phyloP scores from a whole-genome alignment of 129 eudicot species.

The Logfia minima region DNA sequence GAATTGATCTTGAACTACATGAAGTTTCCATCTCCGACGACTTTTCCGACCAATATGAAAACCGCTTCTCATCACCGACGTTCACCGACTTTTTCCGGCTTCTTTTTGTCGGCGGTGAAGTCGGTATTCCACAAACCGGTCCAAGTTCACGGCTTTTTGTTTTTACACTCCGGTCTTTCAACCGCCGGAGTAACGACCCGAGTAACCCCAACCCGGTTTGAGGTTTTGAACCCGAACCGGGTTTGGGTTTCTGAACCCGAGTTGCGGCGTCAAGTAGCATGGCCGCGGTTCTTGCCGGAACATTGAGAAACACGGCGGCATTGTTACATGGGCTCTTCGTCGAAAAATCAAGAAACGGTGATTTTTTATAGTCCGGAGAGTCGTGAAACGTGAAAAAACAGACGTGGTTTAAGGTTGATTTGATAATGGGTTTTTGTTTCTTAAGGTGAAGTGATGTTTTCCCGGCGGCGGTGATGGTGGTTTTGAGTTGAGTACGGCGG shows the following conservation, averaged over 20 bases:
- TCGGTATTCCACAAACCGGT: constrained; percentile 19
- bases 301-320: constrained; percentile 47
- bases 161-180: constrained; percentile 45
- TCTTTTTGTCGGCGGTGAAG: constrained; percentile 16
- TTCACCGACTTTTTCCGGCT: constrained; percentile 25
- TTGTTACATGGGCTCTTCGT: constrained; percentile 45
- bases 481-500: constrained; percentile 48
- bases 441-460: constrained; percentile 32
- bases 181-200: constrained; percentile 61
- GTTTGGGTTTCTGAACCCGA: constrained; percentile 56
- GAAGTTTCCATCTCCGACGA: constrained; percentile 66
- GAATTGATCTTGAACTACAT: constrained; percentile 54
- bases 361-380: constrained; percentile 59
- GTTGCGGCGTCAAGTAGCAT: constrained; percentile 77
- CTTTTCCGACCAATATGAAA: constrained; percentile 53
- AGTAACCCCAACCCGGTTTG: constrained; percentile 53
- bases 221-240: constrained; percentile 18
- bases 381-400: constrained; percentile 55
- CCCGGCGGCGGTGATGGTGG: constrained; percentile 11
- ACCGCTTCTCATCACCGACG: constrained; percentile 20
- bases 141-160: constrained; percentile 39
- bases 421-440: constrained; percentile 43
- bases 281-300: constrained; percentile 67
- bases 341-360: constrained; percentile 56
- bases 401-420: constrained; percentile 48